Base-by-base conservation (phyloP, 495 filamentous ascomycete genomes). In the Xylaria nigripes region DNA sequence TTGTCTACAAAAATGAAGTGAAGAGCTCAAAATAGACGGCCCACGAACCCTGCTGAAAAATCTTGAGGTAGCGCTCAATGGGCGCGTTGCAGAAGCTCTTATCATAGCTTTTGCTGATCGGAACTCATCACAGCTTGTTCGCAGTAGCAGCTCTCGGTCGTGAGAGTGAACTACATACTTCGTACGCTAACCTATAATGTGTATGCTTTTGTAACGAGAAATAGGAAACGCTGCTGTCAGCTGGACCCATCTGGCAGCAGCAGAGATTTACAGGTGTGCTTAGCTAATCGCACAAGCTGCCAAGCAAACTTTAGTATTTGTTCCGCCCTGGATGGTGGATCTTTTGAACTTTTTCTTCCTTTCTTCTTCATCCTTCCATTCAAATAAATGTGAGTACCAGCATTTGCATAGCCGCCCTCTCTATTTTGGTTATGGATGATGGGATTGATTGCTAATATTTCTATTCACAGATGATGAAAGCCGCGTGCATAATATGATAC, bases 341-440 rank as follows among this genome's bases (percentile, higher is more conserved):
- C 44, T 45, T 24, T 50, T 2, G 1, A 22, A 36, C 21, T 49
- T 73, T 63, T 64, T 69, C 68, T 74, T 66, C 71, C 79, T 77
- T 81, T 71, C 75, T 82, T 69, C 81, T 82, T 75, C 77, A 93
- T 95, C 90, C 90, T 95, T 95, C 90, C 89, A 87, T 95, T 95
- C 88, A 85, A 85, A 84, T 75, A 70, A 78, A 86, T 71, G 92
- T 97, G 76, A 82, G 90, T 77, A 57, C 48, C 54, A 43, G 48
- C 54, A 43, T 15, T 46, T n/a, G 36, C 50, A 34, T 44, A 25
- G 1, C 9, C 36, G 8, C 51, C 63, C 48, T 49, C 50, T 43
- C 52, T 15, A 43, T 30, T 23, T 23, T n/a, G 18, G 27, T 40
- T 13, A 19, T 13, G n/a, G 23, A 3, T 18, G 3, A 1, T 18